Conservation (phyloP, 2,329 filamentous ascomycete species). For the Epichloe gansuensis region DNA sequence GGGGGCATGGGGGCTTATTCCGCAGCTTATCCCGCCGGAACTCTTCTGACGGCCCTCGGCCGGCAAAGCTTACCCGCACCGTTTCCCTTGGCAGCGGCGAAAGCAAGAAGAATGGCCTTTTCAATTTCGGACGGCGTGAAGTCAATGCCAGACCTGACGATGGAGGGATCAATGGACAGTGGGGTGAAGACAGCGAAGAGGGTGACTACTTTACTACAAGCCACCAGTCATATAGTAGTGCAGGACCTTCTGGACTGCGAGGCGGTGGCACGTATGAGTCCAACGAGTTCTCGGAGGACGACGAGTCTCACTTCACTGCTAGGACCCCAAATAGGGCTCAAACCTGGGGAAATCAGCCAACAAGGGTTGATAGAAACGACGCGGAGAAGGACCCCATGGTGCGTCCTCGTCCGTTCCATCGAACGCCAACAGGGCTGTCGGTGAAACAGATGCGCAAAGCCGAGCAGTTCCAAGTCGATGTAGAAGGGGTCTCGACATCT, state of each 20-base stretch:
- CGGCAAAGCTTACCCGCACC: constrained; percentile 39
- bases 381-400: constrained; percentile 10
- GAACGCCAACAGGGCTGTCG: constrained; percentile 57
- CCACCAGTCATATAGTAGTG: constrained; percentile 12
- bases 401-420: constrained; percentile 40
- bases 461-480: constrained; percentile 50
- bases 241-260: constrained; percentile 21
- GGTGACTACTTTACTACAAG: constrained; percentile 17
- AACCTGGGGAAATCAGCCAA: constrained; percentile 16
- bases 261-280: constrained; percentile 29
- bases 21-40: constrained; percentile 30
- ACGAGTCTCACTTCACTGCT: constrained; percentile 45
- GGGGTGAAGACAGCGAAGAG: constrained; percentile 34
- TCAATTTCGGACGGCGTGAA: constrained; percentile 31
- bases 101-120: constrained; percentile 28
- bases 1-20: constrained; percentile 29
- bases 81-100: constrained; percentile 48
- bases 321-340: constrained; percentile 21
- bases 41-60: constrained; percentile 24
- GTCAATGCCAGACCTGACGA: constrained; percentile 30
- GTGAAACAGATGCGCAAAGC: constrained; percentile 46
- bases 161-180: constrained; percentile 44
- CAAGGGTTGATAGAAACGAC: constrained; percentile 12
- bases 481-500: constrained; percentile 81
- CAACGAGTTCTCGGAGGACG: constrained; percentile 39